Percentiles rank a stretch among this genome's conserved stretches.
Evolutionary conservation across 2,329 filamentous ascomycete genomes (phyloP).

Genomic region (Sporothrix globosa): DNA sequence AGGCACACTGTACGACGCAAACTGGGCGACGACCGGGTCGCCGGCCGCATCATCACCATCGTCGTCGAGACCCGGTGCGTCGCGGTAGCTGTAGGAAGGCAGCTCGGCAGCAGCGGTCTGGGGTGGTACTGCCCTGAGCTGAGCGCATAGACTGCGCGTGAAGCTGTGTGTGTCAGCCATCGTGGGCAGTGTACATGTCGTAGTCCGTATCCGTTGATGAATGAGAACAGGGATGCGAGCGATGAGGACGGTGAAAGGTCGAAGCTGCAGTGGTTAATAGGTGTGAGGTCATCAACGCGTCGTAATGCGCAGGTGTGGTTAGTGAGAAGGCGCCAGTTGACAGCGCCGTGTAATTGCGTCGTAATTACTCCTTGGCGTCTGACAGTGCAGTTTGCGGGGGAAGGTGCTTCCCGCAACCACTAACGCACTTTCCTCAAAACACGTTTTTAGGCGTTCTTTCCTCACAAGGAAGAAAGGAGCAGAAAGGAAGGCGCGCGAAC

Average conservation of each 20-base stretch:
- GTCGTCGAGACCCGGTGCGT: slow-evolving; percentile 40
- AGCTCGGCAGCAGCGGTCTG: slow-evolving; percentile 44
- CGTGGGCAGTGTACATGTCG: neutral
- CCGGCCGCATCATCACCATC: neutral
- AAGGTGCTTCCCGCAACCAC: neutral
- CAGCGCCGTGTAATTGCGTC: neutral
- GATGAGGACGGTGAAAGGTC: neutral
- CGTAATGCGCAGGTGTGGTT: neutral
- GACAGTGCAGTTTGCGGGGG: neutral
- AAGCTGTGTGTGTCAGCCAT: slow-evolving; percentile 38
- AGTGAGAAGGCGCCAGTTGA: neutral
- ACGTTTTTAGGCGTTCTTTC: neutral
- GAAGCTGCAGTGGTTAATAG: neutral
- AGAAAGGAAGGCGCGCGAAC: neutral
- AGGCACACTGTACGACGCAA: slow-evolving; percentile 55
- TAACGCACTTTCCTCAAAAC: neutral
- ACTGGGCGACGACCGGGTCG: slow-evolving; percentile 30
- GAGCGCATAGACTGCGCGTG: slow-evolving; percentile 36
- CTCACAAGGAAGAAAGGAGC: neutral
- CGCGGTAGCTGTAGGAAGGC: slow-evolving; percentile 52
- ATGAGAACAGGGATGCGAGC: neutral
- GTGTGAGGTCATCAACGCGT: neutral
- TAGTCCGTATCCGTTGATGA: neutral
- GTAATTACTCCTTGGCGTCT: neutral
- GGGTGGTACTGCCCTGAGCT: slow-evolving; percentile 33